Evolutionary conservation across 495 filamentous ascomycete species (phyloP).

Genomic region (Physcia stellaris): DNA sequence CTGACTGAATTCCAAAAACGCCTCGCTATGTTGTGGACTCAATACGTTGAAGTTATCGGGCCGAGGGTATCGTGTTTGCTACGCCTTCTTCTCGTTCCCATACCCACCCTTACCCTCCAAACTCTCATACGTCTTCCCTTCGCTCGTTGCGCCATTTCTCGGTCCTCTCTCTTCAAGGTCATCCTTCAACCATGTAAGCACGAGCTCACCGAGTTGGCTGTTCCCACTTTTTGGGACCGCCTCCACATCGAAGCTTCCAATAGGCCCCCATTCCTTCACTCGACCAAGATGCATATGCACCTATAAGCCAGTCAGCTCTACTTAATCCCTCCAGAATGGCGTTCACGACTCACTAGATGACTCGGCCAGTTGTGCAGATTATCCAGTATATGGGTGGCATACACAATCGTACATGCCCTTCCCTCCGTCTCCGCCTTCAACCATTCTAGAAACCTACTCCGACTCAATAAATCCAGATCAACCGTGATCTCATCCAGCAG

Average conservation of each 20-base stretch:
- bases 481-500: conserved; percentile 96
- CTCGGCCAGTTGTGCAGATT: conserved; percentile 87
- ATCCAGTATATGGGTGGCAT: conserved; percentile 95
- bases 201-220: conserved; percentile 67
- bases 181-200: conserved; percentile 72
- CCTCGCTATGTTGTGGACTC: no score
- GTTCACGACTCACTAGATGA: no score
- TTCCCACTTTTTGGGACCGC: conserved; percentile 44
- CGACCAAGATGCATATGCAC: conserved; percentile 83
- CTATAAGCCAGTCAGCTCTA: no score
- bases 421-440: conserved; percentile 74
- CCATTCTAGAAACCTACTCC: conserved; percentile 76
- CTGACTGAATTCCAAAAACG: not conserved
- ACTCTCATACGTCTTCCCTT: conserved; percentile 58
- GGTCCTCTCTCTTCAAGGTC: conserved; percentile 75
- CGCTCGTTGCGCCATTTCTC: conserved; percentile 41
- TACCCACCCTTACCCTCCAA: conserved; percentile 65
- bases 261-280: conserved; percentile 69
- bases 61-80: not conserved
- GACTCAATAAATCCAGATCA: conserved; percentile 75
- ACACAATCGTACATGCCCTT: conserved; percentile 79
- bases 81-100: conserved; percentile 52
- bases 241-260: conserved; percentile 40
- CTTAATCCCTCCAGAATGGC: no score
- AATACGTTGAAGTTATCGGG: conserved; percentile 10